phyloP scores from a whole-genome alignment of 371 early-diverging fungal species.

The Mortierella sp. region DNA sequence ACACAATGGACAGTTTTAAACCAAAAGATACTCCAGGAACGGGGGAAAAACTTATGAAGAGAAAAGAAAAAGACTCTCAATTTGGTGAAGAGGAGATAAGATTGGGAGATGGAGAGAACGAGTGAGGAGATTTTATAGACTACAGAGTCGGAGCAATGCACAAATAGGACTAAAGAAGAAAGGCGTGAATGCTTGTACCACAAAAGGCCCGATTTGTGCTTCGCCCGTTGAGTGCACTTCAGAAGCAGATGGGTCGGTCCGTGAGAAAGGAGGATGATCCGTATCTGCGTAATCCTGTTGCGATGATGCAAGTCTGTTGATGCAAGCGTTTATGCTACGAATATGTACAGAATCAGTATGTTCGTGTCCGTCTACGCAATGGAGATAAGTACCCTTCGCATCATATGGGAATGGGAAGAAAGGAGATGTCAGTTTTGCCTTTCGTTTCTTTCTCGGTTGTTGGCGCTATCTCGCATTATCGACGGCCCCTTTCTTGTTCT shows the following conservation, averaged over 20 bases:
- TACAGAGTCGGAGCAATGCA: background rate
- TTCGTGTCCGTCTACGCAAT: no score
- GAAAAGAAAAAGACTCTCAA: background rate
- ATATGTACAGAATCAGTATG: no score
- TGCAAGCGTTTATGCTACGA: no score
- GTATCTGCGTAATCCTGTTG: background rate
- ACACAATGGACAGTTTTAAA: background rate
- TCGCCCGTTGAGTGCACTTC: background rate
- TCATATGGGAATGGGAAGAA: background rate
- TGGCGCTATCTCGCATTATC: constrained; percentile 1
- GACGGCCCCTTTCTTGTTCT: background rate
- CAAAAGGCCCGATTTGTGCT: background rate
- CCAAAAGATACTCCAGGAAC: background rate
- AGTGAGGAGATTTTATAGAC: no score
- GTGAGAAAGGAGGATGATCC: no score
- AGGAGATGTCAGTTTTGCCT: background rate
- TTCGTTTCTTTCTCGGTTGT: background rate
- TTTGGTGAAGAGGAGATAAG: background rate
- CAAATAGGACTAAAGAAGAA: background rate
- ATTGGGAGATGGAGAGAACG: background rate
- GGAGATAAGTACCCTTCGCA: no score
- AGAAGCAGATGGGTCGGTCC: no score
- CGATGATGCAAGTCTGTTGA: no score
- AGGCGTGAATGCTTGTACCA: background rate
- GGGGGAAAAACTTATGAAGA: background rate